Evolutionary conservation across 2,329 filamentous ascomycete species (phyloP), one percentile per base, ranked within the genome.

Genomic region (Colletotrichum limetticola): DNA sequence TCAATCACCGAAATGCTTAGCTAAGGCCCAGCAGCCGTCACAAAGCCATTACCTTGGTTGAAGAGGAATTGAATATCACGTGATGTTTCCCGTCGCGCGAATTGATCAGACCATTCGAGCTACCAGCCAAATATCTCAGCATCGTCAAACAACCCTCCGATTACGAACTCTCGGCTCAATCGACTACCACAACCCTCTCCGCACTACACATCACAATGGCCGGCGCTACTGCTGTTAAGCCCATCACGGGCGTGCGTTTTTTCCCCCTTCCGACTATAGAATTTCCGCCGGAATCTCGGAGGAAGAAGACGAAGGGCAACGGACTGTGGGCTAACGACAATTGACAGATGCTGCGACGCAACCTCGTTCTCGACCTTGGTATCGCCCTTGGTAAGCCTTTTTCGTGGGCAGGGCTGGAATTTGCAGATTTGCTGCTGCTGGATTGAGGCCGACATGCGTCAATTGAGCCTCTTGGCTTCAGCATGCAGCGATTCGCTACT

Each of bases 171-270:
- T 64, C 62, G 62, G 42, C 63, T 53, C 68, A 66, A 66, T 67
- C 62, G 69, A 72, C 37, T 26, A 53, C 12, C 59, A 68, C 68
- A 60, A 66, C 68, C 52, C 46, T 55, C 49, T 65, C 53, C 42
- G 57, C 52, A 75, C 56, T 66, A 30, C 32, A 19, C 32, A 72
- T 82, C 81, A 85, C 77, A 83, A 90, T 90, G 87, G 86, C 88
- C 78, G 72, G 72, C 69, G 61, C 74, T 52, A 73, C 73, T 62
- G 69, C 74, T 73, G 79, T 90, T 82, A 84, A 85, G 79, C 89
- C 88, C 74, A 89, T 91, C 77, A 89, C 87, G 76, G 89, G 89
- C 80, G 89, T 91, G 90, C 76, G 89, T 89, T 72, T 75, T 24
- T 58, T 26, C 24, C 60, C 28, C 58, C 55, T 72, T 74, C 37